A percentile compares a stretch with the other conserved stretches of the same genome.
phyloP scores from a whole-genome alignment of 2,329 filamentous ascomycete species.

The Venturia pyrina region DNA sequence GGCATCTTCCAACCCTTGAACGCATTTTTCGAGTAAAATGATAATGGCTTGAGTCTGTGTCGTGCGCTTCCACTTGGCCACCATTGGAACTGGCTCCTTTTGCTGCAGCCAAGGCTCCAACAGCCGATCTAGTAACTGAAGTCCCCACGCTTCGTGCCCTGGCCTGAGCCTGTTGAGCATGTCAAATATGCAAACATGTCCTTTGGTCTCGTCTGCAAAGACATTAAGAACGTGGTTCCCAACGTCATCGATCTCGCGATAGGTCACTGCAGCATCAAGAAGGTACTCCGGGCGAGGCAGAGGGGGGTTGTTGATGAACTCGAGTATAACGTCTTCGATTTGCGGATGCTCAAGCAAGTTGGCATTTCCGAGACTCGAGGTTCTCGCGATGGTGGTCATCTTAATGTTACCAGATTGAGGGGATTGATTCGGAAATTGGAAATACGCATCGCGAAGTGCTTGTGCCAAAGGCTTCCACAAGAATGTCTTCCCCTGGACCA shows the following conservation, averaged over 20 bases:
- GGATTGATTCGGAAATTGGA: neutral
- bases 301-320: constrained; percentile 31
- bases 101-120: constrained; percentile 35
- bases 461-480: constrained; percentile 12
- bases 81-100: constrained; percentile 31
- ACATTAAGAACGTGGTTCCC: constrained; percentile 29
- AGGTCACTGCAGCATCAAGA: constrained; percentile 31
- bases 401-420: neutral
- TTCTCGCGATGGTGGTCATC: neutral
- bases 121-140: constrained; percentile 16
- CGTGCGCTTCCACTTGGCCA: constrained; percentile 38
- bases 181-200: constrained; percentile 36
- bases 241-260: constrained; percentile 15
- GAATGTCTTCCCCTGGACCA: constrained; percentile 1
- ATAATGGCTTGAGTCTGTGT: constrained; percentile 39
- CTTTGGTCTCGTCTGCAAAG: constrained; percentile 35
- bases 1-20: constrained; percentile 12
- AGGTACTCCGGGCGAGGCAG: constrained; percentile 33
- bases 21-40: constrained; percentile 27
- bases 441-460: constrained; percentile 23
- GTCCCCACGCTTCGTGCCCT: neutral
- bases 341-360: constrained; percentile 23
- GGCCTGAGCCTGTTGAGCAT: constrained; percentile 29
- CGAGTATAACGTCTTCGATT: constrained; percentile 30
- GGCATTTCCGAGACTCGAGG: constrained; percentile 17